Evolutionary conservation across 345 rosid genomes (phyloP).

Genomic region (Syzygium oleosum): DNA sequence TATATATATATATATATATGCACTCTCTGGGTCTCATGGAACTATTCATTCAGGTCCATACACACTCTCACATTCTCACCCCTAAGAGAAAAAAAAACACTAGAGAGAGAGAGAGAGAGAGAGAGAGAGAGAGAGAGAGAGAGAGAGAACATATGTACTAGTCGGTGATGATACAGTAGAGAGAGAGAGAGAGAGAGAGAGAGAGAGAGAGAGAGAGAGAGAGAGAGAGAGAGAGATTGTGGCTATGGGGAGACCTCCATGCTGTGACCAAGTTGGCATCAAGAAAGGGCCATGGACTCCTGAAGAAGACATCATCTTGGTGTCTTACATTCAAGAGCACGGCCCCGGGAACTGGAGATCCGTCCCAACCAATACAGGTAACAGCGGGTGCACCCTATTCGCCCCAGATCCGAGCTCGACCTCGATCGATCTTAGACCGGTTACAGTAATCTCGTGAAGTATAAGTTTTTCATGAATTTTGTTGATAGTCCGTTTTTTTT

Average conservation of each 20-base stretch:
- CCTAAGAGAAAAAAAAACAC: neutral
- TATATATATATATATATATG: neutral
- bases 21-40: neutral
- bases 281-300: constrained; percentile 99
- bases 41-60: neutral
- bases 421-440: neutral
- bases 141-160: constrained; percentile 6
- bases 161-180: neutral
- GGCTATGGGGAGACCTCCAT: constrained; percentile 92
- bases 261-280: constrained; percentile 79
- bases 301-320: constrained; percentile 89
- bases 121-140: neutral
- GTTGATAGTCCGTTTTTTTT: neutral
- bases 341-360: constrained; percentile 99
- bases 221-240: neutral
- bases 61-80: neutral
- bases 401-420: neutral
- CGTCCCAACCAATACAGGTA: constrained; percentile 93
- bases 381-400: neutral
- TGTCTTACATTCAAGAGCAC: constrained; percentile 89
- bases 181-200: neutral
- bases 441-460: neutral
- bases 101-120: neutral
- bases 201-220: neutral
- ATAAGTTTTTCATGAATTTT: neutral